Evolutionary conservation across 2,329 filamentous ascomycete species (phyloP).

Genomic region (Alternaria incomplexa): DNA sequence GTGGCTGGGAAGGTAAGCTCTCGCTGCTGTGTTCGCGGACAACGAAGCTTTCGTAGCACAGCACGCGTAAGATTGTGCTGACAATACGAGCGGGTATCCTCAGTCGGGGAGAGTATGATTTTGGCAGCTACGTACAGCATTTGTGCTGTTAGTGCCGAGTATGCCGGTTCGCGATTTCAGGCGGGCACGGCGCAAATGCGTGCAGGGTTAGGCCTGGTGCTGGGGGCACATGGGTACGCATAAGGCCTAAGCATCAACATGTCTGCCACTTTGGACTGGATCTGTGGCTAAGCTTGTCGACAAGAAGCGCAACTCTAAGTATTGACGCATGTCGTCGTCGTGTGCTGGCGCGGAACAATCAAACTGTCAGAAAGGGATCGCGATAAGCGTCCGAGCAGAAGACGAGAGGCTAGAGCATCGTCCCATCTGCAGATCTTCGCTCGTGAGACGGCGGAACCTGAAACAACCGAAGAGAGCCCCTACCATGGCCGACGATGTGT

Average conservation of each 20-base stretch:
- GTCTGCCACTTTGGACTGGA: conserved; percentile 14
- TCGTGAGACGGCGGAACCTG: conserved; percentile 22
- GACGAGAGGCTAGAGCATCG: conserved; percentile 21
- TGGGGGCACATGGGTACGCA: neutral
- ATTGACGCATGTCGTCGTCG: neutral
- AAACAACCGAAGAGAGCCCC: conserved; percentile 36
- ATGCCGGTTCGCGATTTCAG: conserved; percentile 22
- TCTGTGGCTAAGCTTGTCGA: conserved; percentile 3
- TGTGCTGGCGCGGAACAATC: conserved; percentile 1
- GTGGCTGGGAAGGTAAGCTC: neutral
- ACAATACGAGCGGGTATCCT: neutral
- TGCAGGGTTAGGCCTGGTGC: conserved; percentile 23
- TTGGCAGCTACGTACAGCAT: conserved; percentile 5
- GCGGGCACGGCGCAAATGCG: conserved; percentile 22
- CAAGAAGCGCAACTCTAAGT: neutral
- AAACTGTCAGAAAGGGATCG: conserved; percentile 1
- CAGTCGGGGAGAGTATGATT: conserved; percentile 3
- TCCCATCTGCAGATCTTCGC: conserved; percentile 32
- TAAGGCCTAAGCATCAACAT: conserved; percentile 2
- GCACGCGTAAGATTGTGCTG: conserved; percentile 1
- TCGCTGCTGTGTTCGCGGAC: neutral
- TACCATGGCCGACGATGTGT: conserved; percentile 19
- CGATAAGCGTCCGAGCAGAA: conserved; percentile 4
- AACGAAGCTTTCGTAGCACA: conserved; percentile 2
- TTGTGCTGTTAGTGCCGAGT: conserved; percentile 26